Evolutionary conservation across 441 rosid species (phyloP), one percentile per base, ranked within the genome.

Genomic region (Jatropha multifida): DNA sequence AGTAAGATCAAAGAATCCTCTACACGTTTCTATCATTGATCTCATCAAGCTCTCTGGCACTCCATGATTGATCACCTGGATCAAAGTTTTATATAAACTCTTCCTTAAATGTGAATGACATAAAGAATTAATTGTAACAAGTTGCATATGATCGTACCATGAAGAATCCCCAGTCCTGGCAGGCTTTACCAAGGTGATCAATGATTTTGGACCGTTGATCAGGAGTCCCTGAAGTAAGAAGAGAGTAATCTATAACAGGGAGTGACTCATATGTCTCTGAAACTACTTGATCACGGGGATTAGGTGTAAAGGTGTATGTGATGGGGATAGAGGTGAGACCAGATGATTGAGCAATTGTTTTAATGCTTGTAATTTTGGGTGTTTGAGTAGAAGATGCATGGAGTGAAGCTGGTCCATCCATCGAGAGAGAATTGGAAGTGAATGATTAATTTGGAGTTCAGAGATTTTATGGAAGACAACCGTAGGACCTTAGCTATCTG

Each of bases 111-210:
- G 32, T 32, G 32, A 32, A 32, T 32, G 32, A 32, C 32, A 32
- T 32, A 32, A 32, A 32, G 32, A 32, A 32, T 32, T 32, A 32
- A 32, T 32, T 32, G 32, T 51, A 14, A 12, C 18, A 51, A 51
- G 18, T 51, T 51, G 18, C 14, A 3, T 58, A 23, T 18, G 4
- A 8, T 1, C 11, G 7, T 75, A 86, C 91, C 88, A 79, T 82
- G 81, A 88, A 85, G 82, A 88, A 86, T 49, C 91, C 91, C 90
- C 88, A 88, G 13, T 86, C 86, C 27, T 74, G 79, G 44, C 89
- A 88, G 59, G 89, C 91, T 64, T 76, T 74, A 44, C 84, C 84
- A 11, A 88, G 85, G 5, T 83, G 78, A 2, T 52, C 81, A 71
- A 86, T 32, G 42, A 51, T 41, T 68, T 75, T 73, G 64, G 80